A percentile compares a stretch with the other conserved stretches of the same genome.
phyloP scores from a whole-genome alignment of 176 grass and related monocot species.

The Oryza glaberrima region DNA sequence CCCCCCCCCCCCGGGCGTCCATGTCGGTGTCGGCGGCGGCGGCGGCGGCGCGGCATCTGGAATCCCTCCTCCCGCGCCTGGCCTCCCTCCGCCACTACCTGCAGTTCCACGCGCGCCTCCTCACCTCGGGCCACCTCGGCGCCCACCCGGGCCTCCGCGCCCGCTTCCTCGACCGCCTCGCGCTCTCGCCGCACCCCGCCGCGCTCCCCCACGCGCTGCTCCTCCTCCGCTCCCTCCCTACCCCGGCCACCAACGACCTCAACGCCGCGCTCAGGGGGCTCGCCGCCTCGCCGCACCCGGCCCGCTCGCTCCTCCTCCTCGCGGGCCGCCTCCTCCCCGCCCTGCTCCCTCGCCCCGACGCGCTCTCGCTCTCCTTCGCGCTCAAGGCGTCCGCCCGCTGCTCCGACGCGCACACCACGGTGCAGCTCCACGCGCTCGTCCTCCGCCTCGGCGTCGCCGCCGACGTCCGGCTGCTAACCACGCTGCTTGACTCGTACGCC shows the following conservation, averaged over 20 bases:
- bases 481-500: conserved; percentile 75
- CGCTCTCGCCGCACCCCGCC: conserved; percentile 41
- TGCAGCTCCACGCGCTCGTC: conserved; percentile 69
- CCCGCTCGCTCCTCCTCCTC: conserved; percentile 58
- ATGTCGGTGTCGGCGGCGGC: conserved; percentile 1
- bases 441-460: conserved; percentile 53
- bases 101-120: conserved; percentile 76
- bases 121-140: conserved; percentile 56
- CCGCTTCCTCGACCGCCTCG: conserved; percentile 64
- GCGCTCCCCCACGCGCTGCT: conserved; percentile 60
- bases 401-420: conserved; percentile 36
- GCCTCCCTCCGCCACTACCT: conserved; percentile 50
- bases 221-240: conserved; percentile 55
- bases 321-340: conserved; percentile 50
- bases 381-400: conserved; percentile 67
- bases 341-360: conserved; percentile 44
- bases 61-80: conserved; percentile 52
- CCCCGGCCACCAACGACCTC: conserved; percentile 65
- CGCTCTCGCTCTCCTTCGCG: conserved; percentile 80
- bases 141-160: conserved; percentile 34
- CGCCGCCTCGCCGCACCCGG: conserved; percentile 57
- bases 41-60: conserved; percentile 39
- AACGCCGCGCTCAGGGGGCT: conserved; percentile 70
- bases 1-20: not conserved
- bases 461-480: conserved; percentile 65